Base-by-base conservation (phyloP, 192 early-diverging fungal species). In the Diversispora epigaea region DNA sequence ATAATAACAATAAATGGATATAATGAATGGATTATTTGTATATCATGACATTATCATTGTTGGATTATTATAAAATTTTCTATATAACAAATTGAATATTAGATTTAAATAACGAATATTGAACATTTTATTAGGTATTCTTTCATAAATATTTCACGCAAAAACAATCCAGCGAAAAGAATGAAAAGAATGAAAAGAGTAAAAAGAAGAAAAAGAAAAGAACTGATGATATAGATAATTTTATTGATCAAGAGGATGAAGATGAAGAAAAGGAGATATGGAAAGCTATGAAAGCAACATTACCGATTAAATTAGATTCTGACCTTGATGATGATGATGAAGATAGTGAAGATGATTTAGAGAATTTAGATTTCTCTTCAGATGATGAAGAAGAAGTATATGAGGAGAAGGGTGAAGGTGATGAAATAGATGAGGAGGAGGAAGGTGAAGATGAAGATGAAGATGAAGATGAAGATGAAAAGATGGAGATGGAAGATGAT, bases 141-240 rank as follows among this genome's bases (percentile, higher is more conserved):
- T 94, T 93, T 83, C 90, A 90, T 77, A 85, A 88, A 61, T 94
- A 88, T 79, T 95, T 94, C 78, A 86, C 85, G 21, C 86, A 87
- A 47, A 88, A 90, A 80, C 25, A 32, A 32, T 32, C 25, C 25
- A 32, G 25, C 2, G 25, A 32, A 32, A 32, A 32, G 25, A 76
- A 84, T 71, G 77, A 79, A 44, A 55, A 52, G 41, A 78, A 63
- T 17, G 76, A 76, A 25, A 55, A 63, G 50, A 64, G 63, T 21
- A 69, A 73, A n/a, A 73, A 74, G 52, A 56, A 80, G 39, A 70
- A 78, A 19, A 58, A 84, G 21, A 2, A 25, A 21, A 62, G 66
- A 17, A 74, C 55, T 10, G 78, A 70, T 19, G 57, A 47, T 75
- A 78, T 79, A 68, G 56, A 84, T 67, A 69, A 77, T 62, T 81